Evolutionary conservation across 2,329 filamentous ascomycete species (phyloP).

Genomic region (Alternaria consortialis): DNA sequence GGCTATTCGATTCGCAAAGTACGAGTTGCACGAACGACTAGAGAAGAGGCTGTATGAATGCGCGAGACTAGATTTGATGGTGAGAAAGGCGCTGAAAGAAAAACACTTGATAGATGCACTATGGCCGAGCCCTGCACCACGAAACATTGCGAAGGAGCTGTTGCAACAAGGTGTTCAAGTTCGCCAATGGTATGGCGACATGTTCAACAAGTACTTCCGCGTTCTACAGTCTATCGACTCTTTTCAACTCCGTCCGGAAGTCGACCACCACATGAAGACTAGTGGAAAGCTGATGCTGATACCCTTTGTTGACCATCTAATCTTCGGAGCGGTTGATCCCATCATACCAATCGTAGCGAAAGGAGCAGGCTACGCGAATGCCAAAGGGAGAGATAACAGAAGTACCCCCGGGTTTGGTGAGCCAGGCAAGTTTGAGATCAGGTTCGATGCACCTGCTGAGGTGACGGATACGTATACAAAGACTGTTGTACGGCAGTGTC

Average conservation of each 20-base stretch:
- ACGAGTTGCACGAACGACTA: conserved; percentile 46
- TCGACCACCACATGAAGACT: conserved; percentile 42
- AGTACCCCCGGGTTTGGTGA: conserved; percentile 35
- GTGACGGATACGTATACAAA: conserved; percentile 43
- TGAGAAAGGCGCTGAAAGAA: conserved; percentile 50
- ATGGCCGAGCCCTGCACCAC: conserved; percentile 46
- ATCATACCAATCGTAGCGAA: conserved; percentile 47
- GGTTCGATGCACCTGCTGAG: conserved; percentile 45
- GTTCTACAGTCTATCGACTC: conserved; percentile 43
- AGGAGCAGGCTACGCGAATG: conserved; percentile 43
- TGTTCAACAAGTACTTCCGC: conserved; percentile 50
- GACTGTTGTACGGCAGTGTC: conserved; percentile 43
- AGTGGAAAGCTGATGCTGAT: conserved; percentile 47
- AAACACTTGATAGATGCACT: conserved; percentile 49
- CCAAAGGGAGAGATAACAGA: conserved; percentile 26
- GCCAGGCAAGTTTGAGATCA: conserved; percentile 44
- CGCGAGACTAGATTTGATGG: conserved; percentile 46
- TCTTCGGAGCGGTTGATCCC: conserved; percentile 45
- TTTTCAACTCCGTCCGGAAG: conserved; percentile 42
- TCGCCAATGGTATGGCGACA: conserved; percentile 49
- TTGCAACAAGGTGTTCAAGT: conserved; percentile 46
- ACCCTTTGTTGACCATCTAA: conserved; percentile 46
- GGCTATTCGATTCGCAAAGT: conserved; percentile 46
- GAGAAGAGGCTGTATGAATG: conserved; percentile 50
- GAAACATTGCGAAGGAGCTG: conserved; percentile 37